Conservation (phyloP, 495 filamentous ascomycete species). For the Talaromyces ruber region DNA sequence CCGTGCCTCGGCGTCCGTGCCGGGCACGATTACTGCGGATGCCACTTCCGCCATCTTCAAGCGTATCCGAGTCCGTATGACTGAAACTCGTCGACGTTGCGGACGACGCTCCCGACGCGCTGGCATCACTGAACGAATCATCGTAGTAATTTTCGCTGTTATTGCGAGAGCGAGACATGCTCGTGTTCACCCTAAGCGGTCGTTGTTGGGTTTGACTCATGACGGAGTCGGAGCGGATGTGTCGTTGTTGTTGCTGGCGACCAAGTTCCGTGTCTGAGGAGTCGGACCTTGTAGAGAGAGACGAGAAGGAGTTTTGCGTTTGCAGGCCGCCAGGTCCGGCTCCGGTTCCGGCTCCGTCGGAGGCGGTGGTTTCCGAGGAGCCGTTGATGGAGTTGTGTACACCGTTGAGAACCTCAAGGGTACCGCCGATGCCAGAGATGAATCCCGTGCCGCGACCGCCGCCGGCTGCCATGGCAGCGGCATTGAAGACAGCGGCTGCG, state of each 20-base stretch:
- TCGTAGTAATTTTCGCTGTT: conserved; percentile 28
- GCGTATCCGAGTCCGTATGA: conserved; percentile 31
- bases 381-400: conserved; percentile 11
- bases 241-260: conserved; percentile 1
- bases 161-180: conserved; percentile 22
- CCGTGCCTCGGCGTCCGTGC: conserved; percentile 23
- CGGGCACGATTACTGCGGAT: not conserved
- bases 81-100: conserved; percentile 27
- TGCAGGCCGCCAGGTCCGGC: conserved; percentile 17
- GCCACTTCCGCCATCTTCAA: conserved; percentile 11
- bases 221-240: conserved; percentile 19
- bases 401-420: conserved; percentile 35
- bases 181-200: conserved; percentile 38
- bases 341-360: conserved; percentile 13
- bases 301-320: conserved; percentile 8
- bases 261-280: conserved; percentile 41
- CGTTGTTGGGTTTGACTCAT: conserved; percentile 22
- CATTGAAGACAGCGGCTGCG: conserved; percentile 95
- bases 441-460: conserved; percentile 66
- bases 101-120: conserved; percentile 31
- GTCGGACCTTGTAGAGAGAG: conserved; percentile 25
- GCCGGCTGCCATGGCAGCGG: conserved; percentile 94
- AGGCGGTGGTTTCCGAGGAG: not conserved
- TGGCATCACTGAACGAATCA: conserved; percentile 34
- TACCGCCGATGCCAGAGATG: conserved; percentile 33